A percentile compares a stretch with the other conserved stretches of the same genome.
Evolutionary conservation across 2,329 filamentous ascomycete species (phyloP).

Genomic region (Torrubiellomyces zombiae): DNA sequence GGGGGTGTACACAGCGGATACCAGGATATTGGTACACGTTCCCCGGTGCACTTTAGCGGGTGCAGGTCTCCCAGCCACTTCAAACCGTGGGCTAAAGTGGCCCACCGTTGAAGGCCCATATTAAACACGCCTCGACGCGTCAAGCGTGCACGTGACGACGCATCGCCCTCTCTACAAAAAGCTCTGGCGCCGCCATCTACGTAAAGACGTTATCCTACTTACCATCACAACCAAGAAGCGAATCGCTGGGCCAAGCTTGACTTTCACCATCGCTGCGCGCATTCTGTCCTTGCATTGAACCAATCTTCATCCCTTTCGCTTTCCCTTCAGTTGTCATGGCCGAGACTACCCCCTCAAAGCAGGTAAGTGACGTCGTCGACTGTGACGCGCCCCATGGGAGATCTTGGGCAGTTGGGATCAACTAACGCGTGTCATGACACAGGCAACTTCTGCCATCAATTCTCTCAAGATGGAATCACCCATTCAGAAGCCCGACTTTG

Average conservation of each 20-base stretch:
- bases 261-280: too few species aligned
- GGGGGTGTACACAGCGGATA: too few species aligned
- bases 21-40: too few species aligned
- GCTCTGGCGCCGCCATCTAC: slow-evolving; percentile 13
- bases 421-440: slow-evolving; percentile 19
- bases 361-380: slow-evolving; percentile 27
- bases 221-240: too few species aligned
- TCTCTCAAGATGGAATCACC: slow-evolving; percentile 87
- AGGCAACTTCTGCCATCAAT: slow-evolving; percentile 80
- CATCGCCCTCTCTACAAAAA: slow-evolving; percentile 21
- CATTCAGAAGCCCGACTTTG: slow-evolving; percentile 76
- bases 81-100: slow-evolving; percentile 9
- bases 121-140: slow-evolving; percentile 19
- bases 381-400: slow-evolving; percentile 2
- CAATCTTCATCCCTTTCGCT: too few species aligned
- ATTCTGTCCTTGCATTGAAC: too few species aligned
- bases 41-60: too few species aligned
- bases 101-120: slow-evolving; percentile 6
- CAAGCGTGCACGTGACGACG: slow-evolving; percentile 20
- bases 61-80: slow-evolving; percentile 4
- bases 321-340: too few species aligned
- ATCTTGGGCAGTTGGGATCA: too few species aligned
- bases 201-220: slow-evolving; percentile 5
- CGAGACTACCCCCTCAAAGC: slow-evolving; percentile 47
- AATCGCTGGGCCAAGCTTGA: too few species aligned